Percentiles rank a stretch among this genome's conserved stretches.
Conservation (phyloP, 2,329 filamentous ascomycete genomes). For the Cladorrhinum sp. region DNA sequence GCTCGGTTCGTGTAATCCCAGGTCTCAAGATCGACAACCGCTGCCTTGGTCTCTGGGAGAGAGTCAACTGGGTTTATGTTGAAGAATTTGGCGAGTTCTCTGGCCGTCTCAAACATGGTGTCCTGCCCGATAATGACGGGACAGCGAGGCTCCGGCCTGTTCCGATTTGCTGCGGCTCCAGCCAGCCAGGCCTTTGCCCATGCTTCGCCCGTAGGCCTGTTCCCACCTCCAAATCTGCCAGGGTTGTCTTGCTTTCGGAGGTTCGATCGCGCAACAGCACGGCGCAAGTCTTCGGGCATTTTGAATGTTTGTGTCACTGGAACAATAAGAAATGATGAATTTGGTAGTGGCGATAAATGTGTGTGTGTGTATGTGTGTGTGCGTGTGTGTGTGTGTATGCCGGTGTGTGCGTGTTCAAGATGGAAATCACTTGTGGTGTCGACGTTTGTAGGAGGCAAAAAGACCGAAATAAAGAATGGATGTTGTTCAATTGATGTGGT, state of each 20-base stretch:
- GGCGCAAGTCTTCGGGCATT: not conserved
- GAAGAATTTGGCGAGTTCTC: not conserved
- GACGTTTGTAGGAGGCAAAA: too few species aligned
- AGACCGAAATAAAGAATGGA: not conserved
- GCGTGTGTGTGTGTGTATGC: not conserved
- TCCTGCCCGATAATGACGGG: constrained; percentile 4
- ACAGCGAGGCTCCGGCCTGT: not conserved
- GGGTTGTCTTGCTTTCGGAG: not conserved
- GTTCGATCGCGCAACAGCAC: not conserved
- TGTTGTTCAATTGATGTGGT: not conserved
- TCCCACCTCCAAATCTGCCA: not conserved
- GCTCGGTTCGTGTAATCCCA: not conserved
- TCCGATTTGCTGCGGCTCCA: not conserved
- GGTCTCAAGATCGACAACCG: not conserved
- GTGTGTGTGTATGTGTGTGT: not conserved
- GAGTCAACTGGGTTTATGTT: not conserved
- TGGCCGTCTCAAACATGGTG: not conserved
- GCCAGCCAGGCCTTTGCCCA: not conserved
- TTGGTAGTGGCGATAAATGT: not conserved
- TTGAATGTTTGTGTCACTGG: not conserved
- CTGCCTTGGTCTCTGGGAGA: not conserved
- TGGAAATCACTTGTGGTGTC: not conserved
- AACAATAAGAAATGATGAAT: not conserved
- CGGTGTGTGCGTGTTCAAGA: not conserved
- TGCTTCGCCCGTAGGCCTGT: not conserved